phyloP scores from a whole-genome alignment of 2,329 filamentous ascomycete genomes.

The Cladophialophora bantiana region DNA sequence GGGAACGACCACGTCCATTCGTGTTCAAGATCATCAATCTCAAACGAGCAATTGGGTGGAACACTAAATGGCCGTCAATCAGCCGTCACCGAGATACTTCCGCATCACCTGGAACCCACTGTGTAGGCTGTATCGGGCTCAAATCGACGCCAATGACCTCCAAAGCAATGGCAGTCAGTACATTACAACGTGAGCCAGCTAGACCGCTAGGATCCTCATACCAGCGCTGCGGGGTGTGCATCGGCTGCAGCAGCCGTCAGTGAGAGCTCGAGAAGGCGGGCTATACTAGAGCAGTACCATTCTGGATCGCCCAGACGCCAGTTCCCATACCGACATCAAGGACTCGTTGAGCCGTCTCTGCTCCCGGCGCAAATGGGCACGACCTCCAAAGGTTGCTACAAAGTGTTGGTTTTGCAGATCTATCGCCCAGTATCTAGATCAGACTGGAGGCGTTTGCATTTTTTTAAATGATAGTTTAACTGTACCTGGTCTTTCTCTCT shows the following conservation, averaged over 20 bases:
- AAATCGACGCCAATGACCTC: slow-evolving; percentile 25
- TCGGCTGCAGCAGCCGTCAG: neutral
- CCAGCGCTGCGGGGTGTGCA: neutral
- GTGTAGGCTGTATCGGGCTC: slow-evolving; percentile 16
- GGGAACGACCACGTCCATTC: slow-evolving; percentile 59
- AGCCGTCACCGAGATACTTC: neutral
- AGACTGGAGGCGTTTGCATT: neutral
- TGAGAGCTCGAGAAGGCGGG: neutral
- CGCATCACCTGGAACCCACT: neutral
- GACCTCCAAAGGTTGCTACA: neutral
- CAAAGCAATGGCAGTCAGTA: neutral
- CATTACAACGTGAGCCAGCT: neutral
- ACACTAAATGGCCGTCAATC: slow-evolving; percentile 27
- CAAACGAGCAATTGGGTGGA: slow-evolving; percentile 42
- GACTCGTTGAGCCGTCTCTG: slow-evolving; percentile 46
- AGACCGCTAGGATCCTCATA: neutral
- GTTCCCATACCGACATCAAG: neutral
- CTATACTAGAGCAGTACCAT: neutral
- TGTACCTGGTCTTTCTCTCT: neutral
- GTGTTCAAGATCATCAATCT: slow-evolving; percentile 43
- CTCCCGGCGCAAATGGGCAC: slow-evolving; percentile 44
- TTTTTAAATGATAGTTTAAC: neutral
- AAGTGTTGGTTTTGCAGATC: slow-evolving; percentile 9
- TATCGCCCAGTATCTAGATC: neutral
- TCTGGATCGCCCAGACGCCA: slow-evolving; percentile 32